Evolutionary conservation across 331 rosid genomes (phyloP).

Genomic region (Pyrus hybrid): DNA sequence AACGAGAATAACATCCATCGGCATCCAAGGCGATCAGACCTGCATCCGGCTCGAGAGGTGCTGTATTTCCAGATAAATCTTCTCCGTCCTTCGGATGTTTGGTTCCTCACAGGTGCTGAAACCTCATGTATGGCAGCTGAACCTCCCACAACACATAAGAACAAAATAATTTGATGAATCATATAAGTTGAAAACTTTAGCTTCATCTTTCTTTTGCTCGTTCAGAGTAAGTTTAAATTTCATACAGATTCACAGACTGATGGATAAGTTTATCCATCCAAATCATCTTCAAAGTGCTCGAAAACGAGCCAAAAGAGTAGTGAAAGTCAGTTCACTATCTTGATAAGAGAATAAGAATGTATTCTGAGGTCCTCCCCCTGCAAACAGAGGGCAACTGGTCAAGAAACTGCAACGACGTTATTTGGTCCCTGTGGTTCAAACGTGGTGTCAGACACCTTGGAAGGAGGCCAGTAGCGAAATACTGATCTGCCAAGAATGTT

Average conservation of each 20-base stretch:
- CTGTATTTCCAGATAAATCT: background rate
- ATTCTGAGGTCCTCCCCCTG: constrained; percentile 18
- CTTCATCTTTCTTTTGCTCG: background rate
- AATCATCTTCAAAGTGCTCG: constrained; percentile 27
- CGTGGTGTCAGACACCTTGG: constrained; percentile 44
- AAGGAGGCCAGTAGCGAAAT: constrained; percentile 93
- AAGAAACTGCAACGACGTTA: constrained; percentile 46
- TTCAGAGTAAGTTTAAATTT: background rate
- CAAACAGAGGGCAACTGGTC: constrained; percentile 25
- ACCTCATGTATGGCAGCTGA: constrained; percentile 5
- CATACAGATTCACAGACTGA: constrained; percentile 17
- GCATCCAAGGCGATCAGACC: background rate
- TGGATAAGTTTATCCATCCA: constrained; percentile 26
- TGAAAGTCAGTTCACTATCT: constrained; percentile 8
- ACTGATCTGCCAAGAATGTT: constrained; percentile 84
- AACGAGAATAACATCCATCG: no score
- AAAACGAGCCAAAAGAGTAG: constrained; percentile 14
- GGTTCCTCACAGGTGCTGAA: background rate
- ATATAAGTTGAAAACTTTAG: background rate
- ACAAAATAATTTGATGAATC: constrained; percentile 1
- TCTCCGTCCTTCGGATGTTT: background rate
- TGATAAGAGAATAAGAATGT: constrained; percentile 7
- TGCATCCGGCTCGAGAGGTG: background rate
- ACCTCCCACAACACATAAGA: background rate
- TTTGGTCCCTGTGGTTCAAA: constrained; percentile 20